Percentiles rank a stretch among this genome's conserved stretches.
Evolutionary conservation across 2,329 filamentous ascomycete genomes (phyloP).

Genomic region (Talaromyces sp.): DNA sequence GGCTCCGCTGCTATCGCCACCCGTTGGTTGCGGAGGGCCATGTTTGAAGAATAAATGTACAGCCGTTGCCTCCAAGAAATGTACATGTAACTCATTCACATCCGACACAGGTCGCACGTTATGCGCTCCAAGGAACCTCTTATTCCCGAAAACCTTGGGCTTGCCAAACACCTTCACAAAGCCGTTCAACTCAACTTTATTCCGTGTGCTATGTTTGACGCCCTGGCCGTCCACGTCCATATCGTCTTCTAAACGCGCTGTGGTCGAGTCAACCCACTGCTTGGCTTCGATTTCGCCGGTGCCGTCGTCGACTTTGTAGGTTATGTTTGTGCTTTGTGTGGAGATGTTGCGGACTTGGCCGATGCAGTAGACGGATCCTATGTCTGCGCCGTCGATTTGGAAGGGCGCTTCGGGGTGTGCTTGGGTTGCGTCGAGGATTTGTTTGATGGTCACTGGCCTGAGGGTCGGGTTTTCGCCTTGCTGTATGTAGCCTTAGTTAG

Average conservation of each 20-base stretch:
- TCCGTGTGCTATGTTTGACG: constrained; percentile 37
- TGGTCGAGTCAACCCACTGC: constrained; percentile 43
- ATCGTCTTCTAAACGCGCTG: constrained; percentile 29
- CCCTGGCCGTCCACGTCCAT: constrained; percentile 45
- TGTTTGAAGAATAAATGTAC: constrained; percentile 80
- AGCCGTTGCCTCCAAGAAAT: constrained; percentile 82
- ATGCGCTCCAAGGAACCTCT: constrained; percentile 73
- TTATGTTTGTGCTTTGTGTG: constrained; percentile 83
- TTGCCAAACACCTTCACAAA: constrained; percentile 84
- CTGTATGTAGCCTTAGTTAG: constrained; percentile 47
- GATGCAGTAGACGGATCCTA: constrained; percentile 76
- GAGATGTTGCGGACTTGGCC: constrained; percentile 85
- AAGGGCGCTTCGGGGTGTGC: constrained; percentile 70
- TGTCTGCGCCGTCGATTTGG: constrained; percentile 70
- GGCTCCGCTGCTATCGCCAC: constrained; percentile 21
- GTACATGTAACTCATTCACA: constrained; percentile 89
- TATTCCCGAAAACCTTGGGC: constrained; percentile 77
- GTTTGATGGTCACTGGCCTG: constrained; percentile 91
- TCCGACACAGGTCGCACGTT: constrained; percentile 74
- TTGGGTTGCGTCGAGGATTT: constrained; percentile 77
- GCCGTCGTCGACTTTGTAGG: constrained; percentile 90
- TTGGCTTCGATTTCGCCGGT: constrained; percentile 81
- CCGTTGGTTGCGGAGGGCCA: constrained; percentile 50
- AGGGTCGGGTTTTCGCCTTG: constrained; percentile 77
- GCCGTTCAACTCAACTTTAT: constrained; percentile 62